Evolutionary conservation across 2,329 filamentous ascomycete species (phyloP), one percentile per base, ranked within the genome.

Genomic region (Intubia oerlemansii): DNA sequence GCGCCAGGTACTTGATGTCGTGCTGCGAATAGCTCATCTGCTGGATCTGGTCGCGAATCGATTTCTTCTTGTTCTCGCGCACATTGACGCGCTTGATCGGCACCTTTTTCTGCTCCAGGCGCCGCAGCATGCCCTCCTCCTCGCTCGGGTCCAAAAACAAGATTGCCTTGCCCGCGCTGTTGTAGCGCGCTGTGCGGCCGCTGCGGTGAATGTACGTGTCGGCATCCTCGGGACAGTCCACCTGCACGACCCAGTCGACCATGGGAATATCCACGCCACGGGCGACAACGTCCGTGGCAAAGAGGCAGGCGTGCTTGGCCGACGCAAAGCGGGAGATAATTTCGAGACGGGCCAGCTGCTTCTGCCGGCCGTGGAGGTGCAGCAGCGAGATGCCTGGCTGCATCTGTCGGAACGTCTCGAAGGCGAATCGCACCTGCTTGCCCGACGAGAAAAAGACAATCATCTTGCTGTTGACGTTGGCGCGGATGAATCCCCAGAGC

Each of bases 121-220:
- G 64, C 45, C 75, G 71, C 25, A 93, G 44, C 77, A 98, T 91
- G n/a, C 79, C 84, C 32, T 70, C 62, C 47, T 93, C 85, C 49
- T 98, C 90, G 39, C 70, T 88, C 0, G 88, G 85, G 31, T 92
- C 81, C 0, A 98, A 55, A 48, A 98, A 93, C 0, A 98, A 50
- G 1, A 95, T 80, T 1, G 88, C 85, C 22, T 75, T 70, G 7
- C 88, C 88, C 30, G 80, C 69, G 37, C 77, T 75, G 42, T 93
- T 75, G 48, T 90, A 95, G 14, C 85, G 68, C n/a, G 88, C 88
- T 12, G 88, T 95, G 17, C 88, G 69, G 2, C 88, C 88, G 5
- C 93, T 85, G 34, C 88, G 71, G 51, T 98, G 88, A 40, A 98
- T 95, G 44, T 98, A 98, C 0, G 88, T 98, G 43, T 95, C 88